Evolutionary conservation across 306 rosid species (phyloP).

Genomic region (Pterocarpus santalinus): DNA sequence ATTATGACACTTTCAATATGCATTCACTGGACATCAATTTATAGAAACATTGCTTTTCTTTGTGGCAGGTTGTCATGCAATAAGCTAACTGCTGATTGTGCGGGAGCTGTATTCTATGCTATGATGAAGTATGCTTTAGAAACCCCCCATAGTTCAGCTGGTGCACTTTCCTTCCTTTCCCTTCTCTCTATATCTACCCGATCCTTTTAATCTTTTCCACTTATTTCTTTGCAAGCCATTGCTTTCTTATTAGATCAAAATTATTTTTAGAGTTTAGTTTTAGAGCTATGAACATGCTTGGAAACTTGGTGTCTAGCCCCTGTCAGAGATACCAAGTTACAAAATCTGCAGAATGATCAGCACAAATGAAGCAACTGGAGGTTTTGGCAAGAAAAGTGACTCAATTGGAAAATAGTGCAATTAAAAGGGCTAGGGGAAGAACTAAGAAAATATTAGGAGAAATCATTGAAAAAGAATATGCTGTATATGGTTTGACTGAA

Average conservation of each 20-base stretch:
- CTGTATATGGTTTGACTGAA: constrained; percentile 13
- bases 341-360: constrained; percentile 4
- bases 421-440: constrained; percentile 6
- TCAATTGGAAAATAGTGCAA: constrained; percentile 1
- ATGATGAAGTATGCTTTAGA: constrained; percentile 78
- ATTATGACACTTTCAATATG: constrained; percentile 35
- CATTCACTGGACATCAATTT: constrained; percentile 26
- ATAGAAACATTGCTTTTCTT: constrained; percentile 31
- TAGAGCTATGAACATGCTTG: constrained; percentile 20
- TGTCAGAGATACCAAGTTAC: background rate
- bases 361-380: constrained; percentile 22
- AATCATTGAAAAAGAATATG: background rate
- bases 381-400: background rate
- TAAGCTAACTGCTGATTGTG: constrained; percentile 84
- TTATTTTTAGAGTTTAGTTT: constrained; percentile 6
- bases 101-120: constrained; percentile 93
- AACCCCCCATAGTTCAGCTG: constrained; percentile 66
- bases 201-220: background rate
- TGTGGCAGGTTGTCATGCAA: constrained; percentile 82
- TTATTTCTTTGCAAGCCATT: constrained; percentile 20
- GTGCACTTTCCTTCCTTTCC: constrained; percentile 53
- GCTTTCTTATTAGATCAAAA: constrained; percentile 22
- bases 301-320: constrained; percentile 11
- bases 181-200: constrained; percentile 22
- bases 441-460: background rate